Percentiles rank a stretch among this genome's conserved stretches.
These are phyloP conservation scores for Gardenia jasminoides DNA, from an alignment of 257 asterid genomes.

Conservation along the genomic window DNA sequence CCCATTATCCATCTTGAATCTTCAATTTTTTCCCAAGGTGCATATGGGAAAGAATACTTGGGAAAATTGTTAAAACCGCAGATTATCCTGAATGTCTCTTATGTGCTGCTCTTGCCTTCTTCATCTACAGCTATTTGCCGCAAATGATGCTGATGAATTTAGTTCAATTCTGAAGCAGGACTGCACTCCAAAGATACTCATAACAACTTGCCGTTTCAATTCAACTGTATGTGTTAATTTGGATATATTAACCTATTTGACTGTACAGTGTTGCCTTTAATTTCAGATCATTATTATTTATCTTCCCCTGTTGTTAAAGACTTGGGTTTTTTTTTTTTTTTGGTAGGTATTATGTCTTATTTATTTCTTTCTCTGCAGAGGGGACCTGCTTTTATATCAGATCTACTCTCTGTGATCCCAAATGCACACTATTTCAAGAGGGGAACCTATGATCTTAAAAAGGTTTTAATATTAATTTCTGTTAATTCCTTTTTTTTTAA, in stretches of 20 bases:
- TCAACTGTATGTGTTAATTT: conserved; percentile 57
- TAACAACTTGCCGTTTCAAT: conserved; percentile 86
- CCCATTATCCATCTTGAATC: not conserved
- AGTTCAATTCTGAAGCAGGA: conserved; percentile 58
- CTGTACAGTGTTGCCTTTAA: not conserved
- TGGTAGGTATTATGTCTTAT: not conserved
- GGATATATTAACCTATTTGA: not conserved
- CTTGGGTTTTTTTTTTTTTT: not conserved
- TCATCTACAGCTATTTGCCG: conserved; percentile 58
- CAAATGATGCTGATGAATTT: conserved; percentile 90
- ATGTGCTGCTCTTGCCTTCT: not conserved
- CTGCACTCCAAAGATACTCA: conserved; percentile 63
- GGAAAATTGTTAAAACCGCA: not conserved
- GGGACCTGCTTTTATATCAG: conserved; percentile 81
- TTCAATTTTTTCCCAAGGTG: not conserved
- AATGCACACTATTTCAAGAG: conserved; percentile 78
- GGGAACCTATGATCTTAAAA: conserved; percentile 93
- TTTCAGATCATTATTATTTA: not conserved
- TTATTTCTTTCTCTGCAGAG: conserved; percentile 47
- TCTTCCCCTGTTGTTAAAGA: not conserved
- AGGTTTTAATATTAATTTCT: conserved; percentile 32
- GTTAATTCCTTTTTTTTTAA: not conserved
- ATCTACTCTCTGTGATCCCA: conserved; percentile 76
- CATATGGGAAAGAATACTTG: not conserved
- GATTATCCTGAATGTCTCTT: not conserved